Percentiles rank a stretch among this genome's conserved stretches.
Evolutionary conservation across 148 eudicot genomes (phyloP).

Genomic region (Chenopodium suecicum): DNA sequence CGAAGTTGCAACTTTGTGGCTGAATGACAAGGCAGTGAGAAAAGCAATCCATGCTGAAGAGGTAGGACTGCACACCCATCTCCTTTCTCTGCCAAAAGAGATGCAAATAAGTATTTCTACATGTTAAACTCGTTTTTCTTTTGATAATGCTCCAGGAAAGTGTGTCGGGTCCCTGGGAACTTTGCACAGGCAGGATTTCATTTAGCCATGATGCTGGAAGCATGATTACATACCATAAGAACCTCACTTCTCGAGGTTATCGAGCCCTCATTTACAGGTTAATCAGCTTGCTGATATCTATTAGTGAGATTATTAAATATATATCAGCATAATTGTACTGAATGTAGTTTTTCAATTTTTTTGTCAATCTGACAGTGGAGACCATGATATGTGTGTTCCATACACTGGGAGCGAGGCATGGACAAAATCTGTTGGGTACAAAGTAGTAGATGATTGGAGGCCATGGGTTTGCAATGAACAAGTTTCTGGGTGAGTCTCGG

Average conservation of each 20-base stretch:
- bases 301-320: not conserved
- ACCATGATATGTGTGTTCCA: slow-evolving; percentile 98
- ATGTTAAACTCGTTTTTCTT: not conserved
- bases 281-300: not conserved
- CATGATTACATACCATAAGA: slow-evolving; percentile 90
- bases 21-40: slow-evolving; percentile 72
- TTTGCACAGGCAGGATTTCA: slow-evolving; percentile 58
- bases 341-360: not conserved
- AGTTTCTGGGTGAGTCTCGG: slow-evolving; percentile 71
- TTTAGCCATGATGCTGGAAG: slow-evolving; percentile 84
- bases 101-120: not conserved
- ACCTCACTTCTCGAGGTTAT: slow-evolving; percentile 77
- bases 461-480: slow-evolving; percentile 68
- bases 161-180: slow-evolving; percentile 66
- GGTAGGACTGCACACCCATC: slow-evolving; percentile 33
- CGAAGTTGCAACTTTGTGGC: slow-evolving; percentile 75
- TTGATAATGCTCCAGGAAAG: slow-evolving; percentile 44
- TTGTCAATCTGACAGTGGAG: slow-evolving; percentile 59
- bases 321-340: not conserved
- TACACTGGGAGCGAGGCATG: slow-evolving; percentile 92
- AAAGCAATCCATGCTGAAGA: slow-evolving; percentile 85
- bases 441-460: slow-evolving; percentile 80
- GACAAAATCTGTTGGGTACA: slow-evolving; percentile 89
- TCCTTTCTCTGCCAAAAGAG: not conserved
- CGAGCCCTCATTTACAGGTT: slow-evolving; percentile 91